These are phyloP conservation scores for Saccharomyces hybrid DNA, from an alignment of 1,139 yeast genomes.

Conservation along the genomic window DNA sequence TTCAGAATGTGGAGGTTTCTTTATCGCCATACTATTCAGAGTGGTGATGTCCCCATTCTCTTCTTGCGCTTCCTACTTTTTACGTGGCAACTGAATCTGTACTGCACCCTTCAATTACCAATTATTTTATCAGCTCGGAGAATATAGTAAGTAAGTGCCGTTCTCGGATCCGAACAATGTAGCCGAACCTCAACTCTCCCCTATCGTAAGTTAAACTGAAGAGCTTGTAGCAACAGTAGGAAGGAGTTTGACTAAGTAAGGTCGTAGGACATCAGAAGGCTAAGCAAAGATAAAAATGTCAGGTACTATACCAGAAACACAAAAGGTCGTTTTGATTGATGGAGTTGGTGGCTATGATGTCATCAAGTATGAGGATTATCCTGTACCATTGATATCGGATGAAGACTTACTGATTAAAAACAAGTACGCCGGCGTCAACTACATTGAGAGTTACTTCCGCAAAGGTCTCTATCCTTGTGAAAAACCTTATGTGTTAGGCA, in stretches of 20 bases:
- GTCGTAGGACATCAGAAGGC: no score
- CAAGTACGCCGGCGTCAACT: slow-evolving; percentile 70
- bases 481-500: slow-evolving; percentile 63
- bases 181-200: background rate
- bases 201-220: no score
- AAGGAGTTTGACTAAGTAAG: no score
- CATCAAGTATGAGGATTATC: slow-evolving; percentile 44
- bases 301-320: slow-evolving; percentile 44
- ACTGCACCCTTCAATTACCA: background rate
- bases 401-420: slow-evolving; percentile 63
- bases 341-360: slow-evolving; percentile 49
- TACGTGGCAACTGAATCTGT: background rate
- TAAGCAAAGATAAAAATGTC: background rate
- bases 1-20: no score
- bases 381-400: slow-evolving; percentile 50
- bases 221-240: no score
- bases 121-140: background rate
- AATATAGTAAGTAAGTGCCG: background rate
- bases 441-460: slow-evolving; percentile 77
- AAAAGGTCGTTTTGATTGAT: slow-evolving; percentile 50
- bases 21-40: no score
- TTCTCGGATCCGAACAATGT: background rate
- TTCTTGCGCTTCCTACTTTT: background rate
- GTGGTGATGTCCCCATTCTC: no score
- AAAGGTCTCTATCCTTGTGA: slow-evolving; percentile 59